Base-by-base conservation (phyloP, 345 rosid genomes). In the Citrus mangshanensis region DNA sequence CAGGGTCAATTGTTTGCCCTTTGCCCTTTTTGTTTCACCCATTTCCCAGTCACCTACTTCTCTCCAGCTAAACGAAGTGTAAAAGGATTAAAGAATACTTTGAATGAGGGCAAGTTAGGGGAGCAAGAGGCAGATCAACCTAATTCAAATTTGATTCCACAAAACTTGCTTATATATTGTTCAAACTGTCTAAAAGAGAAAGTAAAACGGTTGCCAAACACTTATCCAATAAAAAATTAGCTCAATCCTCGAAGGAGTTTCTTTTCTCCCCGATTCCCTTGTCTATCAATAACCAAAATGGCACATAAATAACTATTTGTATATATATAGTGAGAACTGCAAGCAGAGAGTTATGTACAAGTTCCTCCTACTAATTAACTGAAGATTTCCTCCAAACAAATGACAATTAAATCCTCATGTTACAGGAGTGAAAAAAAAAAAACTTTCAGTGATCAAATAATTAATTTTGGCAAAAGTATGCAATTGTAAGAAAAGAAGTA, bases 401-500 rank as follows among this genome's bases (percentile, higher is more conserved):
- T 67, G 30, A 65, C 4, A 73, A 74, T 75, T 46, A 24, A 37
- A 72, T 27, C 35, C 25, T 60, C 54, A 28, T 18, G 49, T 13
- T 24, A 18, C 0, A 4, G 21, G 65, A 72, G 55, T 3, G n/a
- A n/a, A 27, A 35, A 56, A 64, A 13, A 19, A 55, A 37, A 55
- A 37, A 7, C 25, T 61, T 54, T 22, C 12, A 75, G 49, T n/a
- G 9, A 54, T n/a, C 7, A n/a, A 71, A 24, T 12, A 25, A 28
- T 30, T 63, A 61, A 9, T 37, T 25, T 46, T 16, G 46, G 56
- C 59, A 40, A 49, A 27, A 78, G 58, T 1, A 71, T 34, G 42
- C 64, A 63, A 70, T 61, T 66, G 74, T 10, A 58, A 32, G 35
- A 77, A 35, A 54, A 60, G 51, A 80, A 38, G 76, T 30, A 79